phyloP scores from a whole-genome alignment of 495 filamentous ascomycete species.

The Neurospora tetraspora region DNA sequence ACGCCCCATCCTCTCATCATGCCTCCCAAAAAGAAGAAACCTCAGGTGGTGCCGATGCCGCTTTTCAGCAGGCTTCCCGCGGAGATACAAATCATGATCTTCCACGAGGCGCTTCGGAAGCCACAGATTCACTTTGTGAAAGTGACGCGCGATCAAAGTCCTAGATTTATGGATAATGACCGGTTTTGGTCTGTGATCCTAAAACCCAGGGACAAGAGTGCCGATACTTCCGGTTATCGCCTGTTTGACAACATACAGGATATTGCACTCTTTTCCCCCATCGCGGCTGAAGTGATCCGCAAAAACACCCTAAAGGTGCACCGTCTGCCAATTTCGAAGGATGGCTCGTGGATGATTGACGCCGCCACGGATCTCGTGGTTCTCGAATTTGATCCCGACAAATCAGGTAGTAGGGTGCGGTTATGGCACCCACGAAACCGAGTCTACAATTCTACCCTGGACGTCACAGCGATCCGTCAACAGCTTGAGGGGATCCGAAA shows the following conservation, averaged over 20 bases:
- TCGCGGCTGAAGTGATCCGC: background rate
- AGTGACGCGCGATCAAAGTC: no score
- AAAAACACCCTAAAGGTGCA: background rate
- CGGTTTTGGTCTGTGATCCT: no score
- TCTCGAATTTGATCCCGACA: background rate
- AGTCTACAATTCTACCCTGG: no score
- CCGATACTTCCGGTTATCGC: slow-evolving; percentile 5
- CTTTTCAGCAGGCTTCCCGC: slow-evolving; percentile 1
- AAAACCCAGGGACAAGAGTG: background rate
- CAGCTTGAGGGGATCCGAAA: background rate
- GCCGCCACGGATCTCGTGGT: slow-evolving; percentile 1
- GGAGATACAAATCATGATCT: slow-evolving; percentile 10
- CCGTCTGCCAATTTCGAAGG: background rate
- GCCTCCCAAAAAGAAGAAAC: background rate
- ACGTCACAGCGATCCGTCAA: background rate
- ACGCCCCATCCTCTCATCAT: background rate
- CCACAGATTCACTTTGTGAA: slow-evolving; percentile 6
- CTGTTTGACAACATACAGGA: background rate
- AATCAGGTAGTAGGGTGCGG: background rate
- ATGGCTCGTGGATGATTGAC: background rate
- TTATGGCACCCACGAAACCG: background rate
- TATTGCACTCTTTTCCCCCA: background rate
- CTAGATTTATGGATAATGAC: no score
- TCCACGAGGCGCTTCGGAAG: slow-evolving; percentile 10
- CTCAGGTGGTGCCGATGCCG: background rate